A percentile compares a stretch with the other conserved stretches of the same genome.
phyloP scores from a whole-genome alignment of 129 eudicot genomes.

The Centrapalus pauciflorus region DNA sequence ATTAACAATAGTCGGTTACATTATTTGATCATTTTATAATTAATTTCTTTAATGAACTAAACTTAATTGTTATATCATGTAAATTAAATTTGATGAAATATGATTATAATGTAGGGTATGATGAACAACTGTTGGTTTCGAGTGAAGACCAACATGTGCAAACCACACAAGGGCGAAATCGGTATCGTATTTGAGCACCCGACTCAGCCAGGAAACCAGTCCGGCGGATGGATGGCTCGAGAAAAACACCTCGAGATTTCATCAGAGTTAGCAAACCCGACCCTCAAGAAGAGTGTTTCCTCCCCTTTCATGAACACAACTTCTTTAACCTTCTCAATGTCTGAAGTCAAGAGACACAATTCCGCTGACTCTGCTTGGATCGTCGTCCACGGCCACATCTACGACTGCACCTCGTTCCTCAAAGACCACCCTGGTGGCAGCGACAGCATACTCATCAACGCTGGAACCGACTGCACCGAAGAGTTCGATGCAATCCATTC shows the following conservation, averaged over 20 bases:
- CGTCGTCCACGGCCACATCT: slow-evolving; percentile 91
- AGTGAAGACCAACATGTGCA: slow-evolving; percentile 88
- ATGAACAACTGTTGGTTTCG: slow-evolving; percentile 99
- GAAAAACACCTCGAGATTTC: slow-evolving; percentile 63
- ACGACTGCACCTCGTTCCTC: slow-evolving; percentile 77
- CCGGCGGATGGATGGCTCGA: slow-evolving; percentile 99
- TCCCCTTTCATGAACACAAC: slow-evolving; percentile 87
- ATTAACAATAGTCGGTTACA: not conserved
- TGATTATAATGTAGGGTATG: slow-evolving; percentile 65
- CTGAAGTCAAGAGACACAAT: slow-evolving; percentile 75
- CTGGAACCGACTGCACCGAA: slow-evolving; percentile 93
- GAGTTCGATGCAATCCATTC: slow-evolving; percentile 98
- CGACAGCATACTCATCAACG: slow-evolving; percentile 89
- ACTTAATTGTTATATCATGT: no score
- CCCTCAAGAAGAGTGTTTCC: slow-evolving; percentile 71
- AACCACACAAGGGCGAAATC: slow-evolving; percentile 86
- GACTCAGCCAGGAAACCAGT: slow-evolving; percentile 85
- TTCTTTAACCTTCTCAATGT: slow-evolving; percentile 43
- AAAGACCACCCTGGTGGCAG: slow-evolving; percentile 93
- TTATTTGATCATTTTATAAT: no score
- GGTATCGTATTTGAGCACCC: slow-evolving; percentile 98
- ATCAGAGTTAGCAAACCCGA: slow-evolving; percentile 26
- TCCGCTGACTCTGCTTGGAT: slow-evolving; percentile 92
- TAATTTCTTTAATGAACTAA: no score
- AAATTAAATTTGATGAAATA: not conserved